These are phyloP conservation scores for Barbarea vulgaris DNA, from an alignment of 345 rosid genomes.

Conservation along the genomic window DNA sequence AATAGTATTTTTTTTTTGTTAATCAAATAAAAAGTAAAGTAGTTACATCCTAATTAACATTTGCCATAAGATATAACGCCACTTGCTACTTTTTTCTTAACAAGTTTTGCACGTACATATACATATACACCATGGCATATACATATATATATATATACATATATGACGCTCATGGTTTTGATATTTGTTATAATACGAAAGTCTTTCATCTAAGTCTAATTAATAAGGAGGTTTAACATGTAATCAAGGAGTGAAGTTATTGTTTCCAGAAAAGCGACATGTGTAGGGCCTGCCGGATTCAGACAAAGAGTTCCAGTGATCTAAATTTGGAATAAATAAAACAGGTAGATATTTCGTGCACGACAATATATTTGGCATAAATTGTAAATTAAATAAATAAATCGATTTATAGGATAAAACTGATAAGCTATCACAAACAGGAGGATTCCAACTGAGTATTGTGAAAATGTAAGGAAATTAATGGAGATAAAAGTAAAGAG, in stretches of 20 bases:
- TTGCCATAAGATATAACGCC: not conserved
- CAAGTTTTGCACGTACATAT: conserved; percentile 17
- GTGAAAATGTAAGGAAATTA: not conserved
- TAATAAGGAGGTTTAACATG: conserved; percentile 13
- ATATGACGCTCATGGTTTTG: conserved; percentile 10
- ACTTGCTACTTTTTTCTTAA: not conserved
- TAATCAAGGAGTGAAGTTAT: conserved; percentile 20
- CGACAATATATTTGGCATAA: conserved; percentile 24
- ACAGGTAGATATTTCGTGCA: conserved; percentile 32
- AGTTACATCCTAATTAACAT: conserved; percentile 12
- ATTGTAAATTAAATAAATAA: not conserved
- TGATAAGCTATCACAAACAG: conserved; percentile 30
- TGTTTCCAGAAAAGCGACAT: conserved; percentile 44
- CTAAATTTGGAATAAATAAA: not conserved
- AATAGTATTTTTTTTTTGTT: not conserved
- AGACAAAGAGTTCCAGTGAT: conserved; percentile 6
- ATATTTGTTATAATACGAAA: conserved; percentile 8
- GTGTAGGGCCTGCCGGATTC: conserved; percentile 32
- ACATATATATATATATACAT: too few species aligned
- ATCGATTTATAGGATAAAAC: conserved; percentile 3
- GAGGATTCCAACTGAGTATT: conserved; percentile 24
- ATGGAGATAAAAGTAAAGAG: conserved; percentile 24
- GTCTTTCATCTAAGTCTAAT: conserved; percentile 22
- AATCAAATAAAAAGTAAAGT: not conserved
- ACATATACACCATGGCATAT: too few species aligned